Evolutionary conservation across 2,329 filamentous ascomycete genomes (phyloP).

Genomic region (Zymoseptoria crescenta): DNA sequence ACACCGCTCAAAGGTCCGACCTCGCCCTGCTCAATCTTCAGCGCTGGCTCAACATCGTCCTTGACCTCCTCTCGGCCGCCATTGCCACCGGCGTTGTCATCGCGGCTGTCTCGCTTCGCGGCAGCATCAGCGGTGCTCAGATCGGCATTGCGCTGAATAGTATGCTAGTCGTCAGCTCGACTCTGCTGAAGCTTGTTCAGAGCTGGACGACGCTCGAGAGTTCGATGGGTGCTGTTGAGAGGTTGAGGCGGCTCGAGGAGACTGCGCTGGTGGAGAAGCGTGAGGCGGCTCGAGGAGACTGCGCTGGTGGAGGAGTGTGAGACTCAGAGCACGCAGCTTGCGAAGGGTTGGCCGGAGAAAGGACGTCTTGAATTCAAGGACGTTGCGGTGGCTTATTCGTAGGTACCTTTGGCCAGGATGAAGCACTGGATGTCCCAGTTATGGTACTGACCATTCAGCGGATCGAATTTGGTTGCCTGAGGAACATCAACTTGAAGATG

Average conservation of each 20-base stretch:
- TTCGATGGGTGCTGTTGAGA: not conserved
- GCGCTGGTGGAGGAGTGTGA: too few relatives aligned
- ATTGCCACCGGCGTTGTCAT: not conserved
- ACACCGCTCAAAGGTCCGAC: not conserved
- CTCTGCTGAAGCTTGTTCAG: not conserved
- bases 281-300: too few relatives aligned
- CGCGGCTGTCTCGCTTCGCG: not conserved
- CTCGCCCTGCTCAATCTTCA: not conserved
- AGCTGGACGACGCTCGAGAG: not conserved
- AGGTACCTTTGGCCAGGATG: not conserved
- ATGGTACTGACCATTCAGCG: not conserved
- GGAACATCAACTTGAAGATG: not conserved
- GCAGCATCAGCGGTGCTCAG: not conserved
- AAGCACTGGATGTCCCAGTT: not conserved
- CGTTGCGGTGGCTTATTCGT: not conserved
- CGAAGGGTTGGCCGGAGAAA: not conserved
- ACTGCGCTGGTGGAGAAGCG: not conserved
- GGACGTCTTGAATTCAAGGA: not conserved
- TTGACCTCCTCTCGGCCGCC: not conserved
- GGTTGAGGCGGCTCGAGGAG: not conserved
- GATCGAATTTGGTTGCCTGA: not conserved
- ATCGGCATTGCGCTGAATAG: constrained; percentile 1
- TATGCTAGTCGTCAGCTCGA: not conserved
- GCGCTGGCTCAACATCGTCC: not conserved
- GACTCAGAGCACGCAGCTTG: too few relatives aligned